These are phyloP conservation scores for Aspergillus vadensis DNA, from an alignment of 2,329 filamentous ascomycete species.

Conservation along the genomic window DNA sequence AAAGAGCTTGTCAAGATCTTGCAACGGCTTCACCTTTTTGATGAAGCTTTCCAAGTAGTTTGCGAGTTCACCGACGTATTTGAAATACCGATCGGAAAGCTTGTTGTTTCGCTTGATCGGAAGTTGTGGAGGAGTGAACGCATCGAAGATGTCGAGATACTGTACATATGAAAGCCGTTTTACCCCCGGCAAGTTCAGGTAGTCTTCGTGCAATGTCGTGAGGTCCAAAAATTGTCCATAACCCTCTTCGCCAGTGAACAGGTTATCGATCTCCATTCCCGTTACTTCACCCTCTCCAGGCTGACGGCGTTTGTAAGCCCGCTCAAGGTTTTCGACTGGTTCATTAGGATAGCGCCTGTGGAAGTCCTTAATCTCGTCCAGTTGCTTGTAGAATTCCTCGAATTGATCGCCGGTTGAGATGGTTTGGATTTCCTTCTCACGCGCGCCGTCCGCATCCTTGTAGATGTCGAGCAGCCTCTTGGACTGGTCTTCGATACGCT, in stretches of 20 bases:
- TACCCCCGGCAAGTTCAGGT: constrained; percentile 82
- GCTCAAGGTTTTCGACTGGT: constrained; percentile 91
- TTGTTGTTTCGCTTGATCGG: constrained; percentile 80
- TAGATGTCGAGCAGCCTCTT: constrained; percentile 79
- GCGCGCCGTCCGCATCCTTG: constrained; percentile 71
- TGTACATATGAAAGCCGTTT: constrained; percentile 88
- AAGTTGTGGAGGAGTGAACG: constrained; percentile 72
- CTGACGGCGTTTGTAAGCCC: constrained; percentile 76
- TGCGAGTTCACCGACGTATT: constrained; percentile 78
- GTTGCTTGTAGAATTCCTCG: constrained; percentile 85
- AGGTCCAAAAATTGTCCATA: constrained; percentile 93
- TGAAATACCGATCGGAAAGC: constrained; percentile 88
- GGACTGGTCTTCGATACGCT: constrained; percentile 85
- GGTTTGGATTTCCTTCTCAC: constrained; percentile 77
- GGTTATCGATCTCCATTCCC: constrained; percentile 74
- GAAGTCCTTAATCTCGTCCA: constrained; percentile 79
- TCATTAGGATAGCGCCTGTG: constrained; percentile 92
- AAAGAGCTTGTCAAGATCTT: constrained; percentile 80
- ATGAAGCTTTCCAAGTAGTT: constrained; percentile 87
- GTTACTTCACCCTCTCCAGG: constrained; percentile 65
- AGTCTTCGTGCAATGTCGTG: constrained; percentile 79
- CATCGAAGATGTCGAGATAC: constrained; percentile 89
- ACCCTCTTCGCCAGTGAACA: constrained; percentile 95
- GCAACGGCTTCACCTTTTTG: constrained; percentile 77
- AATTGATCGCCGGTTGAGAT: constrained; percentile 85